Conservation (phyloP, 192 early-diverging fungal genomes). For the Linnemannia exigua region DNA sequence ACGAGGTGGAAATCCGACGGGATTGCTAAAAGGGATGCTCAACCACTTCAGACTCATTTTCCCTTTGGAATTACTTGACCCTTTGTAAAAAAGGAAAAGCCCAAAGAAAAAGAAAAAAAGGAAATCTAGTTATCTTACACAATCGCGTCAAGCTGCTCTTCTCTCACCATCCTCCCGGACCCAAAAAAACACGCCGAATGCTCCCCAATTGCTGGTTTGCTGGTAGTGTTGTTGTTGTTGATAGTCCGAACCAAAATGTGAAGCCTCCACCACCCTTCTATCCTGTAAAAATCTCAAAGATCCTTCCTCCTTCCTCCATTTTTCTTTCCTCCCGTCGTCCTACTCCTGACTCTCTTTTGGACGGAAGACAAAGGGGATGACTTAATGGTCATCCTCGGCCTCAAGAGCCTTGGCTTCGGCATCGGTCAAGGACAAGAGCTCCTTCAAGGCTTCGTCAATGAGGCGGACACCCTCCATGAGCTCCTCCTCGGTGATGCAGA, state of each 20-base stretch:
- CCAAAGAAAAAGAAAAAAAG: slow-evolving; percentile 59
- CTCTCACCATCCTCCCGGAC: slow-evolving; percentile 47
- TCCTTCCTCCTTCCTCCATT: slow-evolving; percentile 25
- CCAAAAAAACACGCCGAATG: not conserved
- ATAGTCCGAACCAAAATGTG: slow-evolving; percentile 39
- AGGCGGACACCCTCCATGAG: slow-evolving; percentile 84
- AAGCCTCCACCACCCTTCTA: slow-evolving; percentile 40
- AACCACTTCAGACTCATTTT: slow-evolving; percentile 63
- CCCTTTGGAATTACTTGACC: slow-evolving; percentile 31
- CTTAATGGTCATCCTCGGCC: slow-evolving; percentile 55
- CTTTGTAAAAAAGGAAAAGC: slow-evolving; percentile 1
- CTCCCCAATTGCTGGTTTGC: not conserved
- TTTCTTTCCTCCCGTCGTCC: slow-evolving; percentile 3
- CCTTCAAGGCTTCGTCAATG: slow-evolving; percentile 83
- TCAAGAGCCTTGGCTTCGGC: slow-evolving; percentile 56
- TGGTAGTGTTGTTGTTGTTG: not conserved
- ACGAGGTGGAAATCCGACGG: slow-evolving; percentile 44
- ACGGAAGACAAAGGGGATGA: not conserved
- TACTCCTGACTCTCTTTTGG: slow-evolving; percentile 2
- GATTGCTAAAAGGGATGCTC: slow-evolving; percentile 27
- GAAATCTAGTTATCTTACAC: slow-evolving; percentile 56
- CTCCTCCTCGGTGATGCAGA: slow-evolving; percentile 95
- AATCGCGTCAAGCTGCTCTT: slow-evolving; percentile 59
- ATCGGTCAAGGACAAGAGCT: slow-evolving; percentile 67
- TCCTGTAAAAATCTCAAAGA: slow-evolving; percentile 46